phyloP scores from a whole-genome alignment of 108 stramenopile species.

The Cylindrotheca fusiformis region DNA sequence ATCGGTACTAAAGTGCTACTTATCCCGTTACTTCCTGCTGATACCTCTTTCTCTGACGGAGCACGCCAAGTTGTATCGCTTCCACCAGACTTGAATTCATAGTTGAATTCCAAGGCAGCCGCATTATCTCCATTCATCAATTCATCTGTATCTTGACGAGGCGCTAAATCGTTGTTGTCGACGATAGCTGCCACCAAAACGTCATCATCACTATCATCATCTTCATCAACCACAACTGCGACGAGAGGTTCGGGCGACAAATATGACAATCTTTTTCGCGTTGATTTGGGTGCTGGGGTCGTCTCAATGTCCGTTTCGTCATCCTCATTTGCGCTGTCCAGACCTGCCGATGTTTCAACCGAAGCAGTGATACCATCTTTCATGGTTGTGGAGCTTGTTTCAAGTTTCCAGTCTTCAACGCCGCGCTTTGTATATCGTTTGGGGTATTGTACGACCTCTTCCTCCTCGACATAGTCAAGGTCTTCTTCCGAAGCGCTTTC shows the following conservation, averaged over 20 bases:
- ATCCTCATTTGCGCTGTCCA: background rate
- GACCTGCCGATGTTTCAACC: background rate
- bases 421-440: no score
- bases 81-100: background rate
- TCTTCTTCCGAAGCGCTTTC: constrained; percentile 5
- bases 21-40: background rate
- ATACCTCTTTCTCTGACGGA: background rate
- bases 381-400: no score
- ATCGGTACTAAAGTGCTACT: background rate
- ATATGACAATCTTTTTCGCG: background rate
- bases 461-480: constrained; percentile 7
- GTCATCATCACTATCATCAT: constrained; percentile 21
- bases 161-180: background rate
- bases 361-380: no score
- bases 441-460: no score
- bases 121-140: background rate
- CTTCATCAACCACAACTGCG: constrained; percentile 24
- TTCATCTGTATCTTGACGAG: background rate
- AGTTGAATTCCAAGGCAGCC: background rate
- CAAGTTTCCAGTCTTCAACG: no score
- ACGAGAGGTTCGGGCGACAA: constrained; percentile 21
- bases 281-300: constrained; percentile 9
- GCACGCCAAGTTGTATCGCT: background rate
- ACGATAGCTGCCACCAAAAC: constrained; percentile 30
- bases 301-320: constrained; percentile 9